Base-by-base conservation (phyloP, 2,329 filamentous ascomycete species). In the Aureobasidium sp. region DNA sequence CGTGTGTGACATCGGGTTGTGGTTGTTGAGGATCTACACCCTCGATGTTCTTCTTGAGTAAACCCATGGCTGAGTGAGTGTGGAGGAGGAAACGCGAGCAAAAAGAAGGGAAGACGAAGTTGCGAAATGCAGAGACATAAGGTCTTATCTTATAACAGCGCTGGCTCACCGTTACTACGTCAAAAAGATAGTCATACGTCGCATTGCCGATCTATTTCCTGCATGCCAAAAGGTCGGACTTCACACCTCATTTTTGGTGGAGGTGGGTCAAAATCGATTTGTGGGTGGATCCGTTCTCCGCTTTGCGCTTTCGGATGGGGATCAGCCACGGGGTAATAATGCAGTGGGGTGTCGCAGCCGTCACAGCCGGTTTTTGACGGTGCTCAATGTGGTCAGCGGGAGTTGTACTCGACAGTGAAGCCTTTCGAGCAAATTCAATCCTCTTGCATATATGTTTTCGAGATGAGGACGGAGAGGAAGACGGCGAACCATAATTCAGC, bases 41-140 rank as follows among this genome's bases (percentile, higher is more conserved):
- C 27, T 60, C 46, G 20, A 44, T 48, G 46, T 32, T 34, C 36
- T 60, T 60, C 24, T 51, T 50, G 24, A 60, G 51, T 17, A 60
- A 26, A 17, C 57, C 57, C 57, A 60, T 60, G 36, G 15, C 15
- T 43, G 46, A 10, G 12, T 24, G 5, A 27, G 5, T 27, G 17
- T 26, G 20, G n/a, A 41, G 55, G 9, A 17, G 6, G 26, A 10
- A 48, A 48, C 46, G 13, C 26, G 12, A 37, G 20, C 15, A 24
- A 59, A 10, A 26, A 24, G 26, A 29, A 39, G 24, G 41, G 34
- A 39, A 48, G 32, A 39, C n/a, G 15, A 24, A 32, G 13, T 10
- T 13, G 32, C 39, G 26, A 29, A 47, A 48, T 15, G 20, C 10
- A 27, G 8, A 59, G 29, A 32, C 43, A 59, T 20, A 20, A 48